Evolutionary conservation across 129 eudicot species (phyloP), one percentile per base, ranked within the genome.

Genomic region (Logfia minima): DNA sequence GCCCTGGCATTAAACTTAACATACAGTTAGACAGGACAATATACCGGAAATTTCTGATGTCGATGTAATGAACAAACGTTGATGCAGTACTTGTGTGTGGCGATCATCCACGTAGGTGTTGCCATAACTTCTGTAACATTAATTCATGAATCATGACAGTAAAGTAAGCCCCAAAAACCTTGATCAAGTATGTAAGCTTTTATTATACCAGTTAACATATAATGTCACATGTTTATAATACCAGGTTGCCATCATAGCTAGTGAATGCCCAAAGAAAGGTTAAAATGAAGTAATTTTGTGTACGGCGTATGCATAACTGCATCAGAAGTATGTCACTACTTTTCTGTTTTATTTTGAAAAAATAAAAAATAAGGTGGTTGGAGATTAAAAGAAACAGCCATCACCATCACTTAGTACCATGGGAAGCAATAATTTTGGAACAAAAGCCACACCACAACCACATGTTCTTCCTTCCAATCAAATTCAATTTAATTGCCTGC

Each of bases 391-490:
- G 65, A 74, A 80, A 52, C 79, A 74, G 76, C 84, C 29, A 81
- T 81, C 84, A 68, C 80, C 80, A 75, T 81, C 84, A 81, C 48
- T 59, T 59, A 16, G 84, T 81, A 81, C 80, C 56, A 19, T n/a
- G 53, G 70, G 81, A 76, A 39, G 45, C 84, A 74, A 81, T 81
- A 81, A 81, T 81, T 48, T 43, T 74, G 48, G 43, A 74, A 61
- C 71, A 75, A 29, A 66, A 74, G 32, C 56, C 37, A 68, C 75
- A 75, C 75, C 66, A 81, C 76, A 75, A 59, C 80, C 84, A 81
- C 84, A 75, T 58, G 70, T 75, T 66, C 75, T 75, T 81, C 66
- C 71, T 56, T 75, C 76, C 80, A 80, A 29, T 66, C 18, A 74
- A 21, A 37, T 67, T 41, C 84, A 41, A 10, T 80, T 63, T 14